phyloP scores from a whole-genome alignment of 768 basidiomycete genomes.

The Tephrocybe sp. region DNA sequence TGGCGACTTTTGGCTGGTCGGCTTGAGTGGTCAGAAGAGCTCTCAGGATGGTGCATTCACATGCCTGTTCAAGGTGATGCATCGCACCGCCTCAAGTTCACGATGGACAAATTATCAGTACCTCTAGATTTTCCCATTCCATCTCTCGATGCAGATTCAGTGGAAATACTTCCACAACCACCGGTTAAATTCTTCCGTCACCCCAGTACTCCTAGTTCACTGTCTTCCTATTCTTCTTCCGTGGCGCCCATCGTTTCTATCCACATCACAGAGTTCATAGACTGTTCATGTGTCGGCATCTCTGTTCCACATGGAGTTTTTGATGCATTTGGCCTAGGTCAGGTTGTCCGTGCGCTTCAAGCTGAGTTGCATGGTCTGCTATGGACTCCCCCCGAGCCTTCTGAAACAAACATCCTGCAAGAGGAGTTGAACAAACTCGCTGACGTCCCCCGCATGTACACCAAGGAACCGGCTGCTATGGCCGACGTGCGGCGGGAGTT shows the following conservation, averaged over 20 bases:
- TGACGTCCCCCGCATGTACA: not conserved
- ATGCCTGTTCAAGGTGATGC: not conserved
- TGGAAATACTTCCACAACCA: not conserved
- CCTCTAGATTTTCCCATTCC: not conserved
- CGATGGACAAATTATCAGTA: not conserved
- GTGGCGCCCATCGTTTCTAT: constrained; percentile 4
- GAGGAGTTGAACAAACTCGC: not conserved
- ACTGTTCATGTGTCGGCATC: constrained; percentile 6
- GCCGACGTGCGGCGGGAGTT: not conserved
- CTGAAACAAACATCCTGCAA: not conserved
- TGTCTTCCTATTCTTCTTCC: not conserved
- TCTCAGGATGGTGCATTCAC: constrained; percentile 3
- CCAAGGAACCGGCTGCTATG: not conserved
- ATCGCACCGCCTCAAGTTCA: constrained; percentile 1
- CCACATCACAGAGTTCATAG: constrained; percentile 3
- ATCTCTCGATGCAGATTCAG: not conserved
- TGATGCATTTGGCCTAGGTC: constrained; percentile 5
- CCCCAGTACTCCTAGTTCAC: not conserved
- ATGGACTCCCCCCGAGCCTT: not conserved
- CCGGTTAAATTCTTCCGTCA: constrained; percentile 7
- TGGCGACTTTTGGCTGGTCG: constrained; percentile 11
- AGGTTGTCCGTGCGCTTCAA: not conserved
- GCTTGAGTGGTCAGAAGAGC: not conserved
- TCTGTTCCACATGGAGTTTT: constrained; percentile 6
- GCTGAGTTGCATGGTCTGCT: constrained; percentile 2